Evolutionary conservation across 805 yeast genomes (phyloP).

Genomic region (Vanderwaltozyma yarrowii): DNA sequence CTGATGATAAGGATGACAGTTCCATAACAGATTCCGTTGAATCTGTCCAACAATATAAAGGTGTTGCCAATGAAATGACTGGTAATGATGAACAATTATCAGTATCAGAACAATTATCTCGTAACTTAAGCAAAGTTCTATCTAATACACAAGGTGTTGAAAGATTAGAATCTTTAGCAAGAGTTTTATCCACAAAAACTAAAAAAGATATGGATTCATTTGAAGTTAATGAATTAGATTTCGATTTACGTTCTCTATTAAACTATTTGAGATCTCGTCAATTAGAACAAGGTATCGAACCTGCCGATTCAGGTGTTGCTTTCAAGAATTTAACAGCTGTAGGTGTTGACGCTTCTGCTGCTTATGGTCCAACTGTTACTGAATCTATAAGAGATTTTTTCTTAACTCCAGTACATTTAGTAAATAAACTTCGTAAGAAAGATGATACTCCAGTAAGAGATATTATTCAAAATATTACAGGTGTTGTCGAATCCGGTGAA

Average conservation of each 20-base stretch:
- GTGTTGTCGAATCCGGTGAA: conserved; percentile 40
- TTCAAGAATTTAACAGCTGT: conserved; percentile 35
- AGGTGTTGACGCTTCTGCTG: conserved; percentile 45
- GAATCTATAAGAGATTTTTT: conserved; percentile 32
- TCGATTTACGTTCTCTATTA: conserved; percentile 36
- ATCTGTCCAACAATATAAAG: not conserved
- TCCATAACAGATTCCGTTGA: conserved; percentile 1
- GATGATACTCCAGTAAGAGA: conserved; percentile 27
- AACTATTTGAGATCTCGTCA: conserved; percentile 32
- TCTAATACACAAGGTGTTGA: conserved; percentile 30
- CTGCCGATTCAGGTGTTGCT: conserved; percentile 42
- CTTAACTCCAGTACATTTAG: conserved; percentile 20
- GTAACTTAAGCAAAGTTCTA: conserved; percentile 24
- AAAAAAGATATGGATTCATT: conserved; percentile 36
- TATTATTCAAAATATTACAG: conserved; percentile 34
- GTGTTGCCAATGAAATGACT: not conserved
- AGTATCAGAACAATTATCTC: conserved; percentile 21
- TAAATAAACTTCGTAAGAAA: conserved; percentile 21
- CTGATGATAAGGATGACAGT: conserved; percentile 2
- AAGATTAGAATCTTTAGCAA: conserved; percentile 39
- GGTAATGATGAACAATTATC: conserved; percentile 15
- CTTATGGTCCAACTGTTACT: conserved; percentile 38
- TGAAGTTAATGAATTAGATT: conserved; percentile 36
- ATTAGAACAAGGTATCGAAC: conserved; percentile 37
- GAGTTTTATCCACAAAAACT: conserved; percentile 40